Evolutionary conservation across 257 asterid species (phyloP).

Genomic region (Forsythia viridissima): DNA sequence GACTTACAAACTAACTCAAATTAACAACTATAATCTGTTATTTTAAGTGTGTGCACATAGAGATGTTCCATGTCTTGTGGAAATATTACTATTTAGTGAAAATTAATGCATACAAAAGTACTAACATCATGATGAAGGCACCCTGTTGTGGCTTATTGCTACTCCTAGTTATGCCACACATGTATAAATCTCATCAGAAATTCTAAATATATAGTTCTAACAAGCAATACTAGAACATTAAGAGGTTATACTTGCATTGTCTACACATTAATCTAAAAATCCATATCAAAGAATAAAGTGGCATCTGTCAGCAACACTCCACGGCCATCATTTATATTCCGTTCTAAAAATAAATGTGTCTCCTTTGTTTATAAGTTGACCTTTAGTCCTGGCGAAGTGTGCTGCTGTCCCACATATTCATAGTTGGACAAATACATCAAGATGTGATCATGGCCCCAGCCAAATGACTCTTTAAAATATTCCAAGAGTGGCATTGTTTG

Average conservation of each 20-base stretch:
- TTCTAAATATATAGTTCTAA: background rate
- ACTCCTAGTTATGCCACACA: background rate
- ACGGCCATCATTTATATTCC: background rate
- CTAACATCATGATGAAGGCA: background rate
- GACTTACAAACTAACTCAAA: no score
- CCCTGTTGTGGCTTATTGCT: background rate
- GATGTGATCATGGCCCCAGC: background rate
- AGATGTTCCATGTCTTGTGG: no score
- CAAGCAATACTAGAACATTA: background rate
- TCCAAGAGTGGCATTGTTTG: background rate
- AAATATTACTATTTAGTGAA: no score
- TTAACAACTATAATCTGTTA: no score
- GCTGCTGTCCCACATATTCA: background rate
- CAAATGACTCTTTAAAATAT: background rate
- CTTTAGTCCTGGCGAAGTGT: background rate
- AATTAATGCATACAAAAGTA: no score
- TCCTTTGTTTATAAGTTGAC: background rate
- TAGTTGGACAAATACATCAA: background rate
- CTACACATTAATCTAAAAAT: background rate
- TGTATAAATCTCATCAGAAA: background rate
- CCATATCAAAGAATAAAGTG: background rate
- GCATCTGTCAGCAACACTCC: background rate
- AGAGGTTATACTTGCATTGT: background rate
- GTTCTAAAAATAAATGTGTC: background rate
- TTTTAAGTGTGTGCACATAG: no score